Base-by-base conservation (phyloP, 352 stramenopile species). In the Elongisporangium prolatum region DNA sequence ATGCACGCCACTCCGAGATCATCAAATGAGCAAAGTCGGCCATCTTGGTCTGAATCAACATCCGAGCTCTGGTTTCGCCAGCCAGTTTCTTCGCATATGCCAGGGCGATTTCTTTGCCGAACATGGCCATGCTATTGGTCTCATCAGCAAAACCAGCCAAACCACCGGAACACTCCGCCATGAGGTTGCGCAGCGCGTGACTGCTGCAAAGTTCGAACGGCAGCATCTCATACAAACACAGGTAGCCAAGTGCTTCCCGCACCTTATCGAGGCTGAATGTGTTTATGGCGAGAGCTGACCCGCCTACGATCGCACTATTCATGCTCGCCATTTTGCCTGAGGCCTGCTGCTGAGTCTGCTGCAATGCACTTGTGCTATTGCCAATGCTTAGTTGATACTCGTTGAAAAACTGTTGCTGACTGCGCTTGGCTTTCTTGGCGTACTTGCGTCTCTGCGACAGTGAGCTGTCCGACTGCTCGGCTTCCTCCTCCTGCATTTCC, bases 141-240 rank as follows among this genome's bases (percentile, higher is more conserved):
- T 85, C 74, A 14, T 84, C 64, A 10, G 80, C 24, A 14, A 64
- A 74, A 1, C 72, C 63, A 10, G 67, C 59, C 0, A 53, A 8
- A n/a, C 69, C 65, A 13, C 65, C 77, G 6, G 77, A 74, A 51
- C 80, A 90, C 50, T 89, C 77, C 17, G 68, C 50, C 53, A 92
- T 65, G 9, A 92, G 53, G 34, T 72, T 83, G 10, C 72, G 68
- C 44, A 92, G 86, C 20, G 74, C 74, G 10, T 72, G 67, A 52
- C 75, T 89, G 3, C 73, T 71, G 52, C 77, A 89, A 25, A 92
- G 55, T 28, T 90, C 77, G 24, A 92, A 83, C 25, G 82, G 76
- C 24, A 88, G 57, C 70, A 89, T 80, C 47, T 92, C 80, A 37
- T 83, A 75, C 10, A 92, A 61, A 37, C 79, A 89, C 22, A 92